Conservation (phyloP, 2,329 filamentous ascomycete species). For the Aspergillus tanneri region DNA sequence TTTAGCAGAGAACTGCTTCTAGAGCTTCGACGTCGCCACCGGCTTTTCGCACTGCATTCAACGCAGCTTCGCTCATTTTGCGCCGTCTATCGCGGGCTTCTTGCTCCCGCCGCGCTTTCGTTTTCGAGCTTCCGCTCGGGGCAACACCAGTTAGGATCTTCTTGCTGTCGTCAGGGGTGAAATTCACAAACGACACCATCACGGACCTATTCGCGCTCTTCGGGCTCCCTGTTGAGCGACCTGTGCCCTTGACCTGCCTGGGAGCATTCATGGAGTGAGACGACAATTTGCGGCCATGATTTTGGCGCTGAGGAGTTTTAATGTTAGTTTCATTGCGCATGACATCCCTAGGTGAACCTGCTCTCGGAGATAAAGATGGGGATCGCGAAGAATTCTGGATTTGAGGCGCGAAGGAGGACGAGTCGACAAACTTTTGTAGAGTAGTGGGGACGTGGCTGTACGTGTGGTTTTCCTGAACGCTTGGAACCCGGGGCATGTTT, state of each 20-base stretch:
- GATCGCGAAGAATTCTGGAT: conserved; percentile 33
- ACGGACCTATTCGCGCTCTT: conserved; percentile 44
- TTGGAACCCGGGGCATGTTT: conserved; percentile 21
- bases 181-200: conserved; percentile 76
- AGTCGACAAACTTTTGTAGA: conserved; percentile 27
- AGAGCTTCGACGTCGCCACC: conserved; percentile 48
- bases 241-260: conserved; percentile 33
- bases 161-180: conserved; percentile 74
- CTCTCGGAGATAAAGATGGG: conserved; percentile 39
- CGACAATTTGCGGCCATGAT: conserved; percentile 43
- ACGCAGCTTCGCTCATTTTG: conserved; percentile 44
- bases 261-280: conserved; percentile 34
- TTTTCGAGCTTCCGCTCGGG: conserved; percentile 87
- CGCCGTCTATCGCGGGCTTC: conserved; percentile 75
- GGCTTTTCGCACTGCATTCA: conserved; percentile 45
- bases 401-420: conserved; percentile 32
- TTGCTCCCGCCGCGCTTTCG: conserved; percentile 86
- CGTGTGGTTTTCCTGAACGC: conserved; percentile 15
- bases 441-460: conserved; percentile 20
- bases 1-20: conserved; percentile 42
- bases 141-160: conserved; percentile 87
- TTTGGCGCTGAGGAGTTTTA: conserved; percentile 37
- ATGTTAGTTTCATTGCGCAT: conserved; percentile 27
- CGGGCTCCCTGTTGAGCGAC: conserved; percentile 35
- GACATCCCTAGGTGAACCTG: conserved; percentile 32